Percentiles rank a stretch among this genome's conserved stretches.
Conservation (phyloP, 2,329 filamentous ascomycete genomes). For the Verticillium nubilum region DNA sequence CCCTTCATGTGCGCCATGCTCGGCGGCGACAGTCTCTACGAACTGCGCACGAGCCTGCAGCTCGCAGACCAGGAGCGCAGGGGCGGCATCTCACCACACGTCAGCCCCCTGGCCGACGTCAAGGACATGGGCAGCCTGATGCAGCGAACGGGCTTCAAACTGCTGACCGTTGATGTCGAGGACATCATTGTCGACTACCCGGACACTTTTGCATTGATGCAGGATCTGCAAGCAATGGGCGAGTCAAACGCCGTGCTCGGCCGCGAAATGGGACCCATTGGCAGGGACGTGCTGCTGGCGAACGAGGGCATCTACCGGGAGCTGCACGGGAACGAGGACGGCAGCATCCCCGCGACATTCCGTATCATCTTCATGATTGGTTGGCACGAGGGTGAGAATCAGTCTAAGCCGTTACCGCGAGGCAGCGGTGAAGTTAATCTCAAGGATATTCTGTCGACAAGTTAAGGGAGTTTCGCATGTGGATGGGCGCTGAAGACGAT, state of each 20-base stretch:
- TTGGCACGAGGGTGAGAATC: conserved; percentile 80
- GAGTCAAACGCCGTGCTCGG: conserved; percentile 85
- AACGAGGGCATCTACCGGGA: conserved; percentile 83
- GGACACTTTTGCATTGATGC: conserved; percentile 83
- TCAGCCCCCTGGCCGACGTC: conserved; percentile 88
- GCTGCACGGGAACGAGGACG: conserved; percentile 78
- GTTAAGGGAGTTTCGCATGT: conserved; percentile 19
- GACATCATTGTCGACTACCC: conserved; percentile 96
- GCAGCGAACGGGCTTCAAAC: conserved; percentile 84
- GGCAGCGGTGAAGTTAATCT: conserved; percentile 85
- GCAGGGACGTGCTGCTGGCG: conserved; percentile 79
- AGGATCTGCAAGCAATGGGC: conserved; percentile 92
- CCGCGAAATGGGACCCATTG: conserved; percentile 74
- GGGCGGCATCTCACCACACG: conserved; percentile 86
- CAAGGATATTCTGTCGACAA: conserved; percentile 66
- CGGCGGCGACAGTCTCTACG: conserved; percentile 88
- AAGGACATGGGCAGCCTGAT: conserved; percentile 84
- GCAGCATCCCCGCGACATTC: conserved; percentile 81
- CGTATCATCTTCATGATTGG: conserved; percentile 98
- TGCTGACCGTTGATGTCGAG: conserved; percentile 94
- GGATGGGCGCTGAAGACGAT: background rate
- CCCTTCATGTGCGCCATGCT: conserved; percentile 97
- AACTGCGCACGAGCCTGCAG: conserved; percentile 88
- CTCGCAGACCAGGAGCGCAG: conserved; percentile 84
- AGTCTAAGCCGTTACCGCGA: conserved; percentile 72